phyloP scores from a whole-genome alignment of 148 eudicot genomes.

The Agrostemma githago region DNA sequence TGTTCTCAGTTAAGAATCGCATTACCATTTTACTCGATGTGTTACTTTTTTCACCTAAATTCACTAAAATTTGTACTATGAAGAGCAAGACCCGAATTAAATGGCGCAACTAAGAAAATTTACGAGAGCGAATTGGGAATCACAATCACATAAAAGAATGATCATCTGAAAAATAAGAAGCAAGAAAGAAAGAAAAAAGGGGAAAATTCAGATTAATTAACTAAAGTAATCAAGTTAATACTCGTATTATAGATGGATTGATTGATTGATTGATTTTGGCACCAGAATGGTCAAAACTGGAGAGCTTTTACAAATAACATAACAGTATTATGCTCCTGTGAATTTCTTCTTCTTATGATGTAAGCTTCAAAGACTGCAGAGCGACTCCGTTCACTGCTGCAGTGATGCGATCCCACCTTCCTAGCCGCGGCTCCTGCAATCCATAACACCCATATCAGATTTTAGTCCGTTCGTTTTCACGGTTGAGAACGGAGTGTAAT shows the following conservation, averaged over 20 bases:
- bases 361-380: slow-evolving; percentile 55
- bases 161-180: not conserved
- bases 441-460: not conserved
- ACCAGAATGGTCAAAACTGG: slow-evolving; percentile 30
- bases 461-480: not conserved
- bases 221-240: not conserved
- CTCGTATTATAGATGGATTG: not conserved
- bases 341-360: slow-evolving; percentile 29
- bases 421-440: slow-evolving; percentile 88
- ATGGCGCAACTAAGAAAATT: too few species aligned
- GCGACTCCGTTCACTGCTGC: slow-evolving; percentile 71
- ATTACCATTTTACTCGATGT: too few species aligned
- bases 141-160: not conserved
- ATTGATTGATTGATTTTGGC: not conserved
- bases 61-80: too few species aligned
- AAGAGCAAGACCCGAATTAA: too few species aligned
- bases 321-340: not conserved
- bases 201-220: not conserved
- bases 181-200: not conserved
- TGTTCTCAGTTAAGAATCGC: too few species aligned
- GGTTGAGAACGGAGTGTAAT: too few species aligned
- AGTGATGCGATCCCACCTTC: slow-evolving; percentile 79
- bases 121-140: not conserved
- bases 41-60: too few species aligned
- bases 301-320: slow-evolving; percentile 18